phyloP scores from a whole-genome alignment of 225 moss, liverwort and hornwort species.

The Sphagnum contortum region DNA sequence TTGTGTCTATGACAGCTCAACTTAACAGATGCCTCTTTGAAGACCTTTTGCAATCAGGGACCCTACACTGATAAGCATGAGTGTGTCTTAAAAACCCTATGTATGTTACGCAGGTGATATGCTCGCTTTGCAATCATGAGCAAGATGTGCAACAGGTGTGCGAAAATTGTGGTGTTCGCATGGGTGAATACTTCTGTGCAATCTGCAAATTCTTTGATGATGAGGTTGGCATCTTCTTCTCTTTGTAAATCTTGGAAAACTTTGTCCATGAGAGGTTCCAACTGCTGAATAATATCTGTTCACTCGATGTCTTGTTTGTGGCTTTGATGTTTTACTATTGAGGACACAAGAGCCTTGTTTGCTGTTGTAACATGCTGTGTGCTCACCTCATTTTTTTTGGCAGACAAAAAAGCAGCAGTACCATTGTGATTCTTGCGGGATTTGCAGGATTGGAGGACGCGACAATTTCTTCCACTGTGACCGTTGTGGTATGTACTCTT shows the following conservation, averaged over 20 bases:
- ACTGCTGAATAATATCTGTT: no score
- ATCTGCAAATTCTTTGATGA: constrained; percentile 93
- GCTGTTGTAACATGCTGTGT: no score
- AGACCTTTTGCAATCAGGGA: no score
- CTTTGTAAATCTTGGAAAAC: no score
- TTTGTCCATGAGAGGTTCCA: no score
- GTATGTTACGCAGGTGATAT: constrained; percentile 54
- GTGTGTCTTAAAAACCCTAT: no score
- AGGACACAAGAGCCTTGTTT: no score
- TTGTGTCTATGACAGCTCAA: no score
- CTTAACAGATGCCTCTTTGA: no score
- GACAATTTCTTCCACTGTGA: constrained; percentile 93
- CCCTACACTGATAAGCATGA: no score
- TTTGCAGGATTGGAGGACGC: constrained; percentile 90
- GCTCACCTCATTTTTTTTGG: neutral
- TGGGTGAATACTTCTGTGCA: constrained; percentile 86
- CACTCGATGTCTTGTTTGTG: no score
- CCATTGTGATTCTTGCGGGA: constrained; percentile 95
- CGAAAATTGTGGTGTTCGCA: constrained; percentile 67
- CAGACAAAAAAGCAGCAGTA: constrained; percentile 74
- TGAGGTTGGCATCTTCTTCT: constrained; percentile 25
- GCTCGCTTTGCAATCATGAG: constrained; percentile 79
- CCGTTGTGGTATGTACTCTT: constrained; percentile 44
- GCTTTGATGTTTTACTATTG: no score
- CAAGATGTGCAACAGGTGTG: constrained; percentile 84